phyloP scores from a whole-genome alignment of 1,139 yeast genomes.

The Saccharomyces pastorianus region DNA sequence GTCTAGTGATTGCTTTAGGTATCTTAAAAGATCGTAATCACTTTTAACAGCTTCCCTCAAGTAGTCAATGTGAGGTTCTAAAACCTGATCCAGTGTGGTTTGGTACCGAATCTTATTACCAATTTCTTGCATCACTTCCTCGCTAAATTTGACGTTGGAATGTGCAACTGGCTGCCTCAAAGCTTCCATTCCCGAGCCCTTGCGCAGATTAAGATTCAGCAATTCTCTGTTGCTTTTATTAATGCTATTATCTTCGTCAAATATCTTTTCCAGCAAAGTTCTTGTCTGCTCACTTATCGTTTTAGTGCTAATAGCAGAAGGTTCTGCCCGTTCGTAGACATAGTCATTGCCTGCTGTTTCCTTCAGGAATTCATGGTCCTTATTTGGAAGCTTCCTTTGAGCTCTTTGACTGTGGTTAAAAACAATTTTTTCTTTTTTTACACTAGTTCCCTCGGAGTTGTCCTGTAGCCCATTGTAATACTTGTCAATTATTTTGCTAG shows the following conservation, averaged over 20 bases:
- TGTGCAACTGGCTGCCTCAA: not conserved
- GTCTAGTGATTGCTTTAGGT: constrained; percentile 11
- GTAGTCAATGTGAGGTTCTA: constrained; percentile 18
- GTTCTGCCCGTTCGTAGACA: not conserved
- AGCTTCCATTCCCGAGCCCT: not conserved
- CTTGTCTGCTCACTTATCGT: constrained; percentile 15
- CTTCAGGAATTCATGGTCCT: not conserved
- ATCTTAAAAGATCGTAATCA: constrained; percentile 22
- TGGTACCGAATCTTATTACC: constrained; percentile 20
- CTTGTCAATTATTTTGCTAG: not conserved
- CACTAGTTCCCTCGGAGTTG: not conserved
- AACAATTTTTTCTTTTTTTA: not conserved
- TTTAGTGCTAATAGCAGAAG: not conserved
- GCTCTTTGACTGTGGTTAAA: not conserved
- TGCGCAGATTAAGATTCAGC: not conserved
- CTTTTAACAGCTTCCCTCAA: constrained; percentile 12
- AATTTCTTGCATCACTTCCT: constrained; percentile 12
- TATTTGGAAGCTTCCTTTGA: not conserved
- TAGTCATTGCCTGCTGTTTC: not conserved
- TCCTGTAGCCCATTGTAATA: not conserved
- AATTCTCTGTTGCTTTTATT: not conserved
- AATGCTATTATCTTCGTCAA: constrained; percentile 6
- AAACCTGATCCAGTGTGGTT: constrained; percentile 16
- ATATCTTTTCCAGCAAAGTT: constrained; percentile 17
- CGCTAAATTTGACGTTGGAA: constrained; percentile 7